Conservation (phyloP, 2,329 filamentous ascomycete genomes). For the Tricladium varicosporioides region DNA sequence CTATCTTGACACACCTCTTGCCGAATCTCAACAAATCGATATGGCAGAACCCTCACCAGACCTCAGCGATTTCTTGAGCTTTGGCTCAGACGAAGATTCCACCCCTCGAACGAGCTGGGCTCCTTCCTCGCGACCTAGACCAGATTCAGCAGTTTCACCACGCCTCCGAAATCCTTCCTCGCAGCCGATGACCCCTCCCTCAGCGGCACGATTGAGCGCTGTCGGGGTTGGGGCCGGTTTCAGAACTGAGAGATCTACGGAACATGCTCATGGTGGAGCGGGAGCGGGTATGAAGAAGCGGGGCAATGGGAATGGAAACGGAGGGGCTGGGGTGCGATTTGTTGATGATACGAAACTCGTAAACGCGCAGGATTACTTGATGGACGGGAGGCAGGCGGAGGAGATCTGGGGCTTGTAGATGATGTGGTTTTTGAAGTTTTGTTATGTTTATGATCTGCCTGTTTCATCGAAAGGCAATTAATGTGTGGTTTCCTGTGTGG, state of each 20-base stretch:
- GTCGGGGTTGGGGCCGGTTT: conserved; percentile 21
- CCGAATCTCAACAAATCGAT: conserved; percentile 20
- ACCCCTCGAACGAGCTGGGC: conserved; percentile 25
- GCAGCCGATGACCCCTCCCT: conserved; percentile 23
- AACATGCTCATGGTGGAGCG: background rate
- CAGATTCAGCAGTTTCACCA: conserved; percentile 1
- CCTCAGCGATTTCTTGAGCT: conserved; percentile 29
- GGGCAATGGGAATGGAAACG: background rate
- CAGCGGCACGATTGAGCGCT: conserved; percentile 25
- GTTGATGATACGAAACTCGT: conserved; percentile 18
- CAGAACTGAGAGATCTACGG: background rate
- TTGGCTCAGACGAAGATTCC: conserved; percentile 30
- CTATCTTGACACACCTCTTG: conserved; percentile 28
- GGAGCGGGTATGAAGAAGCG: conserved; percentile 13
- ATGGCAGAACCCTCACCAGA: conserved; percentile 32
- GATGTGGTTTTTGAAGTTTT: background rate
- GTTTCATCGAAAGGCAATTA: background rate
- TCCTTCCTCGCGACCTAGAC: background rate
- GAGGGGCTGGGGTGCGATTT: conserved; percentile 20
- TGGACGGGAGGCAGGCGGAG: conserved; percentile 18
- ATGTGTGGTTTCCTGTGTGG: conserved; percentile 4
- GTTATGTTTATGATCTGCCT: background rate
- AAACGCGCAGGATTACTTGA: conserved; percentile 12
- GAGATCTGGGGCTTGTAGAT: conserved; percentile 18
- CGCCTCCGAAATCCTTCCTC: conserved; percentile 1